Conservation (phyloP, 768 basidiomycete species). For the Leucosporidium scottii region DNA sequence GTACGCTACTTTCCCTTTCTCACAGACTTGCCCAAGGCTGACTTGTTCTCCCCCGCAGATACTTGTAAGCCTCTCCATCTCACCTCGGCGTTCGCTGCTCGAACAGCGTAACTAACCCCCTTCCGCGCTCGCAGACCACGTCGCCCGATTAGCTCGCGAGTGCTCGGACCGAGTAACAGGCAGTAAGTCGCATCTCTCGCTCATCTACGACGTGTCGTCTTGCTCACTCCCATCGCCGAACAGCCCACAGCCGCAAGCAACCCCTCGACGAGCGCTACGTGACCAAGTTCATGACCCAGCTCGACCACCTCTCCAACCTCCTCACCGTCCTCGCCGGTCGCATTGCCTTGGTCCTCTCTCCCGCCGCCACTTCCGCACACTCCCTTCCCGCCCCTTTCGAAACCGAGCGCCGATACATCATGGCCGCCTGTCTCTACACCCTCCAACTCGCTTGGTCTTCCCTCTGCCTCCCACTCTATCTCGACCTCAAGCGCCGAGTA, state of each 20-base stretch:
- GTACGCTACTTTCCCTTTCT: not conserved
- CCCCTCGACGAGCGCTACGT: conserved; percentile 25
- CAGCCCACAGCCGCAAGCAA: conserved; percentile 23
- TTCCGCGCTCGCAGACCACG: conserved; percentile 16
- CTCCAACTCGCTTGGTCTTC: conserved; percentile 28
- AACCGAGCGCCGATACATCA: conserved; percentile 23
- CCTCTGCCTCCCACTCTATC: conserved; percentile 23
- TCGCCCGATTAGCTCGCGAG: conserved; percentile 21
- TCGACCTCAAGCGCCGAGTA: conserved; percentile 25
- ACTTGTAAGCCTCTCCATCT: no score
- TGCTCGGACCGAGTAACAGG: conserved; percentile 26
- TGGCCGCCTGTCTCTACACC: conserved; percentile 22
- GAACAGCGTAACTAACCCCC: not conserved
- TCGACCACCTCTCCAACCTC: conserved; percentile 28
- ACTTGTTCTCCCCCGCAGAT: no score
- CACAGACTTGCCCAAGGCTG: no score
- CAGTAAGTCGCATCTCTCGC: conserved; percentile 8
- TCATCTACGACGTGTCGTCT: not conserved
- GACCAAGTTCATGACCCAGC: conserved; percentile 23
- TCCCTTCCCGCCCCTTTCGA: conserved; percentile 28
- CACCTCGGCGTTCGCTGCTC: not conserved
- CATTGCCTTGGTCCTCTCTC: conserved; percentile 25
- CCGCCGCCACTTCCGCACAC: conserved; percentile 26
- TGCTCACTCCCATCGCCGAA: not conserved
- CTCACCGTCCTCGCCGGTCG: conserved; percentile 26